Base-by-base conservation (phyloP, 2,329 filamentous ascomycete genomes). In the Pyrenochaeta sp. region DNA sequence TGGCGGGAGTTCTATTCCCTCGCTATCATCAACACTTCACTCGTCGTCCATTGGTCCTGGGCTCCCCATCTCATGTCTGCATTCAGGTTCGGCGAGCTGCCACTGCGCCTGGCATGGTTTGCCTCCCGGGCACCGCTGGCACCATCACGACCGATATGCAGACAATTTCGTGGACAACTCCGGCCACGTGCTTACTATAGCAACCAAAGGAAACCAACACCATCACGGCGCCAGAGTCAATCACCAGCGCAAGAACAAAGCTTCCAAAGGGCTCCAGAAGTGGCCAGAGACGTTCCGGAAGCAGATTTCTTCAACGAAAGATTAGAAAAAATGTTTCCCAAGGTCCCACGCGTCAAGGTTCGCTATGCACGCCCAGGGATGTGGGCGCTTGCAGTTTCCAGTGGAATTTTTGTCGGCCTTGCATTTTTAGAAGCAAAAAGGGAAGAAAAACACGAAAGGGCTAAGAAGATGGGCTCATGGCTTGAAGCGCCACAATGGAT, bases 401-500 rank as follows among this genome's bases (percentile, higher is more conserved):
- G 55, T 10, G 60, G 61, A 4, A 61, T 70, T 14, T 67, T 60
- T n/a, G 28, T 53, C 10, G 55, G 54, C 11, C 38, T 67, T 19
- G 57, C 67, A 9, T 69, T 59, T 35, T 48, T 63, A 7, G 51
- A 68, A 43, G 67, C 65, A 13, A 60, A 55, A 28, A 38, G 53
- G 6, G 53, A 68, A 32, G 26, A 67, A 7, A 55, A 63, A 26
- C 23, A 68, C 30, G 26, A 67, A 7, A 55, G 62, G 26, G 21
- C 44, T 11, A 52, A 57, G 17, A 26, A 28, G n/a, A 14, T 53
- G 4, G 28, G 36, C 26, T 53, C 35, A 35, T 58, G 53, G 53
- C 43, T 55, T 8, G 47, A 55, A 26, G 48, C 48, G 22, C 53
- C 55, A 4, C 53, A 60, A 43, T 61, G 48, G 50, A 46, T 11